Percentiles rank a stretch among this genome's conserved stretches.
Conservation (phyloP, 1,284 basidiomycete species). For the Sanghuangporus sanghuang region DNA sequence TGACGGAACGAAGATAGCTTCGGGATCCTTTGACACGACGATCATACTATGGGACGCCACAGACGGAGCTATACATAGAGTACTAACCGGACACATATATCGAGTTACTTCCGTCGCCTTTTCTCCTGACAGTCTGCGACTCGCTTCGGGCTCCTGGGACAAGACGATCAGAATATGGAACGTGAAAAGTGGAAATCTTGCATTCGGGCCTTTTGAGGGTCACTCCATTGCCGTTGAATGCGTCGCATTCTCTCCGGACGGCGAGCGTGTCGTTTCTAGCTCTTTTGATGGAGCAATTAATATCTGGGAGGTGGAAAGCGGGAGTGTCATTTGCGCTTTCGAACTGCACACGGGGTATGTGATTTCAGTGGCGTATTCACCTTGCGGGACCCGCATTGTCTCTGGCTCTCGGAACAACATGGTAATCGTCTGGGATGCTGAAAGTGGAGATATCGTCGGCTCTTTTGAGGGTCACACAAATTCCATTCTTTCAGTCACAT, state of each 20-base stretch:
- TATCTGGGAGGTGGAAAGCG: not conserved
- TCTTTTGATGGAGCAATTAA: not conserved
- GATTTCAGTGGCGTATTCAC: not conserved
- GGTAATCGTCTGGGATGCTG: not conserved
- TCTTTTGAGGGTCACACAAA: not conserved
- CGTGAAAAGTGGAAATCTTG: not conserved
- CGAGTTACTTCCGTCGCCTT: conserved; percentile 12
- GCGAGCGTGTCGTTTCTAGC: not conserved
- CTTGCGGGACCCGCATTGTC: conserved; percentile 1
- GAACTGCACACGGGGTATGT: not conserved
- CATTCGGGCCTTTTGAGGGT: not conserved
- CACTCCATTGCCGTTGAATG: not conserved
- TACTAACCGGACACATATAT: not conserved
- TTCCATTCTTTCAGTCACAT: not conserved
- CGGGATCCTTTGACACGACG: not conserved
- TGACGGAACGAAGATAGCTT: not conserved
- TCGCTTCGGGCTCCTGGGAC: conserved; percentile 14
- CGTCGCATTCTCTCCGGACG: conserved; percentile 2
- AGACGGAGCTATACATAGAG: not conserved
- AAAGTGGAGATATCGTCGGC: not conserved
- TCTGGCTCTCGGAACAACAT: not conserved
- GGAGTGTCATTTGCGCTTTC: not conserved
- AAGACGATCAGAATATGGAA: conserved; percentile 18
- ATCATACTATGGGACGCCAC: not conserved
- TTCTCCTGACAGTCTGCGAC: conserved; percentile 11